phyloP scores from a whole-genome alignment of 2,329 filamentous ascomycete species.

The Paraphoma chrysanthemicola region DNA sequence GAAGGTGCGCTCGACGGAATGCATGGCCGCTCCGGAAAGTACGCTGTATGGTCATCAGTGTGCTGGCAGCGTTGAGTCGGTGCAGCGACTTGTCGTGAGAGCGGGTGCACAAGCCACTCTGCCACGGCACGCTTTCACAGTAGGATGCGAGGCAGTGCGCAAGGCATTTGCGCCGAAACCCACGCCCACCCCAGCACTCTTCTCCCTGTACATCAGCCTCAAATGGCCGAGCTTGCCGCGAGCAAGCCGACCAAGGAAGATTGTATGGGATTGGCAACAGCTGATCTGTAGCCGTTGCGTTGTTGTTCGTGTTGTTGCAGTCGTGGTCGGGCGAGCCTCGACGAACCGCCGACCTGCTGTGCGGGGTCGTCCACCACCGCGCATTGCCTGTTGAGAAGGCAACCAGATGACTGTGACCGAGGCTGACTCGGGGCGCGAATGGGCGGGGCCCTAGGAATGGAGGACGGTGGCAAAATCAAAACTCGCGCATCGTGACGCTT shows the following conservation, averaged over 20 bases:
- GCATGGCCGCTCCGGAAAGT: background rate
- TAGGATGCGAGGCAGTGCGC: background rate
- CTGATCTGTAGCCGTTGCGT: too few species aligned
- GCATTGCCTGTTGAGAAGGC: slow-evolving; percentile 1
- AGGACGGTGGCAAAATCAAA: slow-evolving; percentile 1
- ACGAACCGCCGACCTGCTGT: too few species aligned
- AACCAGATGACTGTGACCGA: background rate
- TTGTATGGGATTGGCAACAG: too few species aligned
- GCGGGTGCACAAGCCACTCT: background rate
- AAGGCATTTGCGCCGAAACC: background rate
- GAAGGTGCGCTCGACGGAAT: too few species aligned
- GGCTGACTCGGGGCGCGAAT: slow-evolving; percentile 1
- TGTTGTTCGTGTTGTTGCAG: too few species aligned
- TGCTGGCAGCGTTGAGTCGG: background rate
- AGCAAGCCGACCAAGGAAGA: too few species aligned
- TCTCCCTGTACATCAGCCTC: background rate
- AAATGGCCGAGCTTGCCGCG: too few species aligned
- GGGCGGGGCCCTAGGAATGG: background rate
- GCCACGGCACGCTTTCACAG: too few species aligned
- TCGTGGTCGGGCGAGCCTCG: too few species aligned
- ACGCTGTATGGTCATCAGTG: background rate
- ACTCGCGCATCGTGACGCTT: background rate
- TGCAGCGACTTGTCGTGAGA: background rate
- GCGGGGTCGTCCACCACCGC: too few species aligned
- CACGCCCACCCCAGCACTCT: background rate